These are phyloP conservation scores for Colletotrichum abscissum DNA, from an alignment of 2,329 filamentous ascomycete genomes.

Conservation along the genomic window DNA sequence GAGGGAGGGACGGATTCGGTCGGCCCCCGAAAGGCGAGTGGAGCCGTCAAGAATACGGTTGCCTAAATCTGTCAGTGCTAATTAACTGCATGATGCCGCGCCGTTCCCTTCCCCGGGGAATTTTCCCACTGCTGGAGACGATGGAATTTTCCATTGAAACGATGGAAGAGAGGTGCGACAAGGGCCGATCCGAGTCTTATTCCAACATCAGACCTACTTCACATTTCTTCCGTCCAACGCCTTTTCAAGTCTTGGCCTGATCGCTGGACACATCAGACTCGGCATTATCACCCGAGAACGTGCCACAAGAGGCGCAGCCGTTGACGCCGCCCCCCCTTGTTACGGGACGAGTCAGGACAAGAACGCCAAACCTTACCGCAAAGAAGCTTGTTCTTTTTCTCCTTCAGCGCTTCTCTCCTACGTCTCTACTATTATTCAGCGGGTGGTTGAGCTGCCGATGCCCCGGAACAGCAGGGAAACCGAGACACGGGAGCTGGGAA, in stretches of 20 bases:
- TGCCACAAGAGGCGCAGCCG: neutral
- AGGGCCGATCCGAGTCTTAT: neutral
- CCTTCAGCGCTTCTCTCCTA: neutral
- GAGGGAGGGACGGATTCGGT: neutral
- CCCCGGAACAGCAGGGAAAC: neutral
- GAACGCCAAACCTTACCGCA: neutral
- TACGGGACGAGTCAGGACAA: slow-evolving; percentile 1
- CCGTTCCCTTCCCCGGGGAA: neutral
- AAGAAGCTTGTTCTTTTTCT: neutral
- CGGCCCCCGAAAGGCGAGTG: neutral
- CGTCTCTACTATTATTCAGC: neutral
- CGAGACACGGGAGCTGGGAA: neutral
- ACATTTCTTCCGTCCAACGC: neutral
- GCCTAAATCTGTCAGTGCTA: neutral
- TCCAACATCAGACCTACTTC: neutral
- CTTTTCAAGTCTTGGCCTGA: neutral
- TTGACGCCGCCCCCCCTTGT: neutral
- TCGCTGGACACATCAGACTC: too few relatives aligned
- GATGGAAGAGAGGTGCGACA: neutral
- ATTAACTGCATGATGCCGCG: neutral
- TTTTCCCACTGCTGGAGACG: neutral
- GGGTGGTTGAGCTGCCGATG: neutral
- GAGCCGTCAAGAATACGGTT: neutral
- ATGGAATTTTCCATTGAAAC: neutral
- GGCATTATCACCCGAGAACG: neutral